A percentile compares a stretch with the other conserved stretches of the same genome.
Conservation (phyloP, 2,329 filamentous ascomycete species). For the Fusarium xyrophilum region DNA sequence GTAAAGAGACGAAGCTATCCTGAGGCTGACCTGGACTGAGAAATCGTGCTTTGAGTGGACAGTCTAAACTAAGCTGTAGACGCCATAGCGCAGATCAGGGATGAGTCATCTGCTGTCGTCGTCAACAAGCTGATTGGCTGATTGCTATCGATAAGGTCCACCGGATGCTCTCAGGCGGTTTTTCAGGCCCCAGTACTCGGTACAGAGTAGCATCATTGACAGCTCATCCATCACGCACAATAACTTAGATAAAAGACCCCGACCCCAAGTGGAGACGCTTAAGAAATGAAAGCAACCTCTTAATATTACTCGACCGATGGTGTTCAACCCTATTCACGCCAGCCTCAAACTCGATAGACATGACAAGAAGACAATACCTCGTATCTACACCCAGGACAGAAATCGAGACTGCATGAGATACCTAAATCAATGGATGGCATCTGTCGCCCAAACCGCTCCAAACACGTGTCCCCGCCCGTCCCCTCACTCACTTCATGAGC, state of each 20-base stretch:
- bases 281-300: slow-evolving; percentile 5
- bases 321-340: not conserved
- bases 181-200: slow-evolving; percentile 5
- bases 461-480: not conserved
- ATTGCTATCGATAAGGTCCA: not conserved
- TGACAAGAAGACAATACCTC: not conserved
- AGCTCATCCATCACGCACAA: slow-evolving; percentile 1
- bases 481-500: slow-evolving; percentile 17
- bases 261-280: not conserved
- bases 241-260: not conserved
- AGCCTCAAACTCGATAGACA: not conserved
- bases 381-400: not conserved
- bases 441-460: not conserved
- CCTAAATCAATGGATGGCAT: not conserved
- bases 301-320: not conserved
- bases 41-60: not conserved
- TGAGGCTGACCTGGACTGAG: not conserved
- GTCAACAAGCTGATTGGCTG: not conserved
- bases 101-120: not conserved
- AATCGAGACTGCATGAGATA: not conserved
- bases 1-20: not conserved
- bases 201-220: too few species aligned
- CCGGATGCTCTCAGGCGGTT: not conserved
- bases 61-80: not conserved
- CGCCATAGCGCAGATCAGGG: not conserved